Evolutionary conservation across 1,139 yeast species (phyloP).

Genomic region (Candida labiduridarum): DNA sequence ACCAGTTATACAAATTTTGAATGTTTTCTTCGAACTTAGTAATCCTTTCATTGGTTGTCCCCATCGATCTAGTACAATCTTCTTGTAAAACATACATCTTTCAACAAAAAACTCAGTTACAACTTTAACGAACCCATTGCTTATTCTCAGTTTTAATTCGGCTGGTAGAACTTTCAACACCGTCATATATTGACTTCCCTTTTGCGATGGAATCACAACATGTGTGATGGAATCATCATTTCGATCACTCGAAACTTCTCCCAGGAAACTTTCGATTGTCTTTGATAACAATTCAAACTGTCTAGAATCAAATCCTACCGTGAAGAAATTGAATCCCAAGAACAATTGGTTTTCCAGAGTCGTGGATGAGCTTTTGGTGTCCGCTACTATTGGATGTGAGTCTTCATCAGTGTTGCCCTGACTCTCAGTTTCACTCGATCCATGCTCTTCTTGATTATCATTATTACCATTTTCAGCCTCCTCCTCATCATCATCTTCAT

Average conservation of each 20-base stretch:
- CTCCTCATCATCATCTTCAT: constrained; percentile 23
- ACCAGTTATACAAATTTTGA: constrained; percentile 72
- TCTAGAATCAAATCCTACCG: constrained; percentile 39
- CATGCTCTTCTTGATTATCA: neutral
- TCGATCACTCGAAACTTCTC: constrained; percentile 30
- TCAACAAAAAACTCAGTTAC: constrained; percentile 90
- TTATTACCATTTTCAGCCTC: neutral
- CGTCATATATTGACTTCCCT: constrained; percentile 28
- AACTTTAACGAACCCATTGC: constrained; percentile 27
- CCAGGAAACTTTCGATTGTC: constrained; percentile 47
- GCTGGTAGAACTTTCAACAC: constrained; percentile 30
- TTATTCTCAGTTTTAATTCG: constrained; percentile 23
- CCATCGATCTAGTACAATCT: constrained; percentile 69
- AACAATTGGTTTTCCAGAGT: constrained; percentile 28
- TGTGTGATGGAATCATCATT: constrained; percentile 34
- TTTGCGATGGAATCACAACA: constrained; percentile 43
- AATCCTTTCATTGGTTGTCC: constrained; percentile 57
- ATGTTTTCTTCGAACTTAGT: constrained; percentile 30
- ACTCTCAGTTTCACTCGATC: constrained; percentile 2
- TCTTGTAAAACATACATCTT: constrained; percentile 66
- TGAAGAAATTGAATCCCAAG: constrained; percentile 34
- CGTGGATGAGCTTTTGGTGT: neutral
- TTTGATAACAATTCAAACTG: constrained; percentile 34
- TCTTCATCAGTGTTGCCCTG: neutral
- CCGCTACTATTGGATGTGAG: neutral